Evolutionary conservation across 192 early-diverging fungal genomes (phyloP).

Genomic region (Gaertneriomyces sp.): DNA sequence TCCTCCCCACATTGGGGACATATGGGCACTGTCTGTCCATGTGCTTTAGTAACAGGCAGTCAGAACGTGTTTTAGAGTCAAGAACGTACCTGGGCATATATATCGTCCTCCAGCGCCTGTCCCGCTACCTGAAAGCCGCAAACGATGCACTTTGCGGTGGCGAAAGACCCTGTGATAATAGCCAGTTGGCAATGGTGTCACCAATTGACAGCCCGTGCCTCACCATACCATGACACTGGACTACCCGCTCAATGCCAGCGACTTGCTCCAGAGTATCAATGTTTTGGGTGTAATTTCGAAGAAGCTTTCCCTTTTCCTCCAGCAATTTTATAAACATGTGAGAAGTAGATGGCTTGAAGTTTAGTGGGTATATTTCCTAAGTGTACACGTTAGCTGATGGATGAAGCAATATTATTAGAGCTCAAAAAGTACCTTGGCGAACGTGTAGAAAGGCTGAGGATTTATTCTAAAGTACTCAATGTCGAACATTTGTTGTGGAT

Average conservation of each 20-base stretch:
- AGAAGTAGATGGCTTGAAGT: conserved; percentile 79
- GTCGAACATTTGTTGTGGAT: conserved; percentile 88
- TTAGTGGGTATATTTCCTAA: conserved; percentile 80
- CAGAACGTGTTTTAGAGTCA: conserved; percentile 19
- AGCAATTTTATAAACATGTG: conserved; percentile 87
- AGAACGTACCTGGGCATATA: conserved; percentile 52
- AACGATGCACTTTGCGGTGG: conserved; percentile 82
- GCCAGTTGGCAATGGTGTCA: neutral
- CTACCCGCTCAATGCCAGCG: conserved; percentile 73
- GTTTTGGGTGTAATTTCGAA: conserved; percentile 97
- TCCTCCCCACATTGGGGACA: conserved; percentile 68
- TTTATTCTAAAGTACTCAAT: conserved; percentile 81
- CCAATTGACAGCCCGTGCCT: neutral
- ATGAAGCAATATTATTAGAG: neutral
- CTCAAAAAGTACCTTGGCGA: conserved; percentile 56
- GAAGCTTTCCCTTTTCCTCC: conserved; percentile 77
- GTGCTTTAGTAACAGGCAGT: neutral
- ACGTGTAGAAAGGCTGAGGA: conserved; percentile 94
- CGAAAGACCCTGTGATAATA: conserved; percentile 74
- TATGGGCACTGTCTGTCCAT: conserved; percentile 59
- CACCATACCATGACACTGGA: conserved; percentile 82
- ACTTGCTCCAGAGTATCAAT: conserved; percentile 92
- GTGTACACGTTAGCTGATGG: neutral
- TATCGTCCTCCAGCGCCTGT: conserved; percentile 72
- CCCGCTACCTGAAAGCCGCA: conserved; percentile 77